phyloP scores from a whole-genome alignment of 371 early-diverging fungal species.

The Conidiobolus incongruus region DNA sequence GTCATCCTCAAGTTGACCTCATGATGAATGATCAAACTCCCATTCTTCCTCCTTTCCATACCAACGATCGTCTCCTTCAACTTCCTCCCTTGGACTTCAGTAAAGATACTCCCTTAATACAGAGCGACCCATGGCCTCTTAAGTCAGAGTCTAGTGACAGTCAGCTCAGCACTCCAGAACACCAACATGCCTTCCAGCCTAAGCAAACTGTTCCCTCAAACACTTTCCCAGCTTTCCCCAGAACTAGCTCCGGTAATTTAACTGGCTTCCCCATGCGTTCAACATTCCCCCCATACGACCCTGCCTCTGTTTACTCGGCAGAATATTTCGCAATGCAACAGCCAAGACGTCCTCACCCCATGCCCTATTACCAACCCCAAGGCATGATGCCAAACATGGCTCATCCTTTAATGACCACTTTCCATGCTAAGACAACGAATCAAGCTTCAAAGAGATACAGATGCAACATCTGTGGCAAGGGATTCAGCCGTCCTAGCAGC shows the following conservation, averaged over 20 bases:
- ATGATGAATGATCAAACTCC: too few species aligned
- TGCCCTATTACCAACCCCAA: not conserved
- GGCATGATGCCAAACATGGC: not conserved
- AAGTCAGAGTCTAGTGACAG: not conserved
- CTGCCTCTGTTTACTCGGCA: not conserved
- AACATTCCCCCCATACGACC: not conserved
- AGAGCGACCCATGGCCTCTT: not conserved
- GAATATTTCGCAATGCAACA: not conserved
- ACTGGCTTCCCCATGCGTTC: not conserved
- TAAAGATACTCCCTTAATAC: too few species aligned
- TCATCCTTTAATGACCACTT: not conserved
- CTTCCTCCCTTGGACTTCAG: too few species aligned
- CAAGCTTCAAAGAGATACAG: conserved; percentile 17
- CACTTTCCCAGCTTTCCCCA: too few species aligned
- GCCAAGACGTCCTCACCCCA: not conserved
- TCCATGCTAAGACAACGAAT: not conserved
- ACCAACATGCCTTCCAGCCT: too few species aligned
- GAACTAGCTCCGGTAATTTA: too few species aligned
- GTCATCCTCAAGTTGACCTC: too few species aligned
- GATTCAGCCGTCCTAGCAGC: conserved; percentile 46
- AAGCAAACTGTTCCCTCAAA: too few species aligned
- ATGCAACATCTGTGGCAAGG: conserved; percentile 39
- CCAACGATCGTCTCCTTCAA: too few species aligned
- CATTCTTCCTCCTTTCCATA: too few species aligned
- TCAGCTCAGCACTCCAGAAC: not conserved